Evolutionary conservation across 257 asterid genomes (phyloP), one percentile per base, ranked within the genome.

Genomic region (Gentiana straminea): DNA sequence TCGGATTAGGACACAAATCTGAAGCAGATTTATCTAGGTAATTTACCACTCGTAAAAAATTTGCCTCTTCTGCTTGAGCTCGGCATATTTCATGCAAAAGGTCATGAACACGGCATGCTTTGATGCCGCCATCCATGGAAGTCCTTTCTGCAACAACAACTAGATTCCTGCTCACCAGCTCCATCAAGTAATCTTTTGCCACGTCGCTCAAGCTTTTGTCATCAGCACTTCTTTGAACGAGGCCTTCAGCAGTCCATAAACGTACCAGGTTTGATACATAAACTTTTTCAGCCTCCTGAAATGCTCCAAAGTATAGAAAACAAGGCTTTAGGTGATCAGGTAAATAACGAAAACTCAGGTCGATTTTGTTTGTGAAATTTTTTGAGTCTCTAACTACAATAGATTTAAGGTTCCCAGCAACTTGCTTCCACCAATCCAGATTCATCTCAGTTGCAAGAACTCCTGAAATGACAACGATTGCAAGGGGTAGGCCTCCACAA

Each of bases 331-430:
- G 44, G 52, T 67, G 37, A 38, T 51, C 37, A 0, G 76, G 76
- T 7, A 71, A 61, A 58, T 61, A 57, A 7, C 9, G 35, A 50
- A 61, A 71, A 47, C 76, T 78, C 32, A 68, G 59, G 32, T 77
- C 70, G 34, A 73, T 3, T 12, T 67, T 54, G 7, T 53, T 44
- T 66, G 2, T 35, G 35, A 54, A 49, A 3, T 7, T 55, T 51
- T 45, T 34, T 11, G 38, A 48, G 24, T 52, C 65, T 35, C 24
- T 4, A 44, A 33, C 1, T 44, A 45, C 11, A 1, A 33, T 8
- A 51, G 67, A 37, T 33, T 58, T 35, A 32, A 79, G 50, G 44
- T 24, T 67, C 53, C 13, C 15, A 33, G 55, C 54, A 13, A 59
- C 36, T 48, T 49, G 4, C 15, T 49, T 35, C 64, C 64, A 59